Evolutionary conservation across 2,329 filamentous ascomycete species (phyloP).

Genomic region (Bertia moriformis): DNA sequence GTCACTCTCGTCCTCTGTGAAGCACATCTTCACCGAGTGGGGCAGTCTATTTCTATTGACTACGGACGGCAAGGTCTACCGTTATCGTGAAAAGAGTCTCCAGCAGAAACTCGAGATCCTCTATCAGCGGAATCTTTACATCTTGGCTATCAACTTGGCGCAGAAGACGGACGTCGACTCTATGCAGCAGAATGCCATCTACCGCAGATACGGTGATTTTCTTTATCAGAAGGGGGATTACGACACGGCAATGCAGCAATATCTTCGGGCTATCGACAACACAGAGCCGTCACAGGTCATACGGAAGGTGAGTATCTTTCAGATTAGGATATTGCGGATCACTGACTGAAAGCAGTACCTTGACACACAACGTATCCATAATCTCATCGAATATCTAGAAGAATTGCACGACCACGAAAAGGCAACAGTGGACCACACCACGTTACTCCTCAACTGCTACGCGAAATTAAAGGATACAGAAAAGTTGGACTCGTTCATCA

Average conservation of each 20-base stretch:
- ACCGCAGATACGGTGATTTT: constrained; percentile 84
- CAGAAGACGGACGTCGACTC: constrained; percentile 72
- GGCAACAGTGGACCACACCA: constrained; percentile 90
- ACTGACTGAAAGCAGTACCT: constrained; percentile 47
- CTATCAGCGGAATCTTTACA: constrained; percentile 85
- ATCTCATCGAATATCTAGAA: constrained; percentile 91
- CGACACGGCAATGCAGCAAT: constrained; percentile 97
- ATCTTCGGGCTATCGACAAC: constrained; percentile 86
- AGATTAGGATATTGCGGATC: neutral
- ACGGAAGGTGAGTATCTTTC: constrained; percentile 29
- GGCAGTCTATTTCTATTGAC: constrained; percentile 81
- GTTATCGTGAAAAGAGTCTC: constrained; percentile 80
- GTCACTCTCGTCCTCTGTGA: constrained; percentile 66
- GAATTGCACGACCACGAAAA: constrained; percentile 88
- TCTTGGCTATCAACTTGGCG: constrained; percentile 80
- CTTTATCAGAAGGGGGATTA: constrained; percentile 91
- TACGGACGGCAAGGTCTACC: constrained; percentile 78
- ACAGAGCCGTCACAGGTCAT: constrained; percentile 95
- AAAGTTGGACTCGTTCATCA: constrained; percentile 93
- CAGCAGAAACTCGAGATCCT: constrained; percentile 85
- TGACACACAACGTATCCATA: constrained; percentile 93
- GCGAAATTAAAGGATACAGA: constrained; percentile 94
- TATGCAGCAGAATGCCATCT: constrained; percentile 78
- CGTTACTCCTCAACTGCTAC: constrained; percentile 87
- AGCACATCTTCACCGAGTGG: constrained; percentile 74